Evolutionary conservation across 1,284 basidiomycete species (phyloP), one percentile per base, ranked within the genome.

Genomic region (Anthracocystis walkeri): DNA sequence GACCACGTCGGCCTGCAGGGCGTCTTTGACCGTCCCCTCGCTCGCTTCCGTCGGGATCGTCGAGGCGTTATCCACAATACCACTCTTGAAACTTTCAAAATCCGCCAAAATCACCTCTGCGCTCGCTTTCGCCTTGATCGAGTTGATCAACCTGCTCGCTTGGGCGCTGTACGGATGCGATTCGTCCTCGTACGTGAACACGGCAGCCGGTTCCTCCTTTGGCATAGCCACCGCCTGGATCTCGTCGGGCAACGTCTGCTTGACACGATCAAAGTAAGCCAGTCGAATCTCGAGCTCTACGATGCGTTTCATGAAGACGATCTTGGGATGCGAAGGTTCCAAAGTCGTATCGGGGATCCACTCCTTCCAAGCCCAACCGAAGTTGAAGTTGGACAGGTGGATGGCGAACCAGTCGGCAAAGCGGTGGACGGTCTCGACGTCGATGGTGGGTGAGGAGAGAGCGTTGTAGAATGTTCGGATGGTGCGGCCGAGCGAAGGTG

Each of bases 331-430:
- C 31, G 74, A 38, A n/a, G 64, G 81, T 1, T 90, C 87, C 14
- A 96, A 86, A 3, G 88, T 85, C 14, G 97, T 87, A 85, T 97
- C 95, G 1, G 92, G 90, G n/a, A 95, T 87, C 96, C 97, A 99
- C 89, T 99, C 97, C 82, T 94, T 95, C 97, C 97, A 99, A n/a
- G 95, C 94, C 97, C 97, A 99, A 79, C 92, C 91, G 87, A 98
- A 99, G 21, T 92, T 92, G 86, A 99, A 99, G 87, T 99, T 99
- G 79, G 93, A 95, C 89, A 99, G 92, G 81, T 99, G 97, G 2
- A 93, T 89, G 6, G 93, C 90, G 81, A 98, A 97, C 97, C 97
- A 99, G 77, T 97, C 94, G 0, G 93, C 90, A 65, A 95, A 92
- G 21, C 94, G 88, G 60, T 91, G 89, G 0, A 92, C 88, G 49